Evolutionary conservation across 1,284 basidiomycete genomes (phyloP), one percentile per base, ranked within the genome.

Genomic region (Cystobasidiaceae sp.): DNA sequence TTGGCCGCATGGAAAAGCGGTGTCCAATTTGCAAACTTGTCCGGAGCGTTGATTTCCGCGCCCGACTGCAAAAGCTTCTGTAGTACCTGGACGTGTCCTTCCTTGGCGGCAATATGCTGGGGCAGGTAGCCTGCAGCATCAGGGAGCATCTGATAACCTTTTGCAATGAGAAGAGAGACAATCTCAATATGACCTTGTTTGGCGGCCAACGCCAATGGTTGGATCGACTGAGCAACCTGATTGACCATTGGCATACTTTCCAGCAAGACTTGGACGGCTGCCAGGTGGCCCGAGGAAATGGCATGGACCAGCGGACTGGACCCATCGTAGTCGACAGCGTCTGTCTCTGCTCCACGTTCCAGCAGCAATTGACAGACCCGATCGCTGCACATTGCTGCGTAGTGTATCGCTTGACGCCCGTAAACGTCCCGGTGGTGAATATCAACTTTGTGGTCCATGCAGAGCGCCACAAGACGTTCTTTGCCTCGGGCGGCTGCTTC

Each of bases 1-100:
- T 92, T 86, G 1, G 93, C 89, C 3, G 96, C 93, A 76, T 98
- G 94, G 76, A 96, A 93, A 52, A 97, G 82, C 21, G 96, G 94
- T 6, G 94, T 98, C 93, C 96, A 97, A 75, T 94, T 89, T 74
- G 96, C 91, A 77, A 93, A 93, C 77, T 96, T 98, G 81, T 99
- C 94, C 4, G 87, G 85, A 25, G 85, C 82, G 75, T 98, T 91
- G 84, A 90, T 90, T 7, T 66, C 77, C 72, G 5, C 77, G 45
- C 77, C 74, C 7, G 88, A 85, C 39, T 82, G 82, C 4, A 93
- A 80, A n/a, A 99, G 84, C 8, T 94, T 77, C 61, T 80, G 82
- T 73, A 93, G 90, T 25, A 96, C 85, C 27, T 86, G 85, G 4
- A 83, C 84, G 73, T 97, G 93, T 1, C 96, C 96, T 73, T 93